A percentile compares a stretch with the other conserved stretches of the same genome.
These are phyloP conservation scores for Hawksworthiomyces lignivorus DNA, from an alignment of 2,329 filamentous ascomycete species.

Conservation along the genomic window DNA sequence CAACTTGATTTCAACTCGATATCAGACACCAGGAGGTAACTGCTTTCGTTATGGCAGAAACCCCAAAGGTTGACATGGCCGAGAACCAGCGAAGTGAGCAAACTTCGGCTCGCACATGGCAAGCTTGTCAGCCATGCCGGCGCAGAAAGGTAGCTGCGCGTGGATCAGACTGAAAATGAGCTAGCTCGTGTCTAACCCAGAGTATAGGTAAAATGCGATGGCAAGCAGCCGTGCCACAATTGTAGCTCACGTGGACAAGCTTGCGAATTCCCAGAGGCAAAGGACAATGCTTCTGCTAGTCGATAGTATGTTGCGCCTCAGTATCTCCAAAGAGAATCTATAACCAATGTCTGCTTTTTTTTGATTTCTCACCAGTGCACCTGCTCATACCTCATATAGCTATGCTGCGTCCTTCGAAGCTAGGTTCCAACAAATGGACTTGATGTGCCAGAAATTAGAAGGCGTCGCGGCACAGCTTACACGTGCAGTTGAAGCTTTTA, in stretches of 20 bases:
- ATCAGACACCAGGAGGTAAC: no score
- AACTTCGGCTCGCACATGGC: background rate
- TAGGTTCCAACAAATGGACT: slow-evolving; percentile 19
- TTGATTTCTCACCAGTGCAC: no score
- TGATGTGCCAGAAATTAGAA: slow-evolving; percentile 19
- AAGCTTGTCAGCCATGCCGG: background rate
- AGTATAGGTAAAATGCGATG: slow-evolving; percentile 21
- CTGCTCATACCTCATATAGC: slow-evolving; percentile 1
- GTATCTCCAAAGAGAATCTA: no score
- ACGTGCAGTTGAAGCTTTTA: background rate
- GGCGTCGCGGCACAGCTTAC: slow-evolving; percentile 7
- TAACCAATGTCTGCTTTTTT: background rate
- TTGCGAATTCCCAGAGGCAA: slow-evolving; percentile 17
- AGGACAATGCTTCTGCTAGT: slow-evolving; percentile 19
- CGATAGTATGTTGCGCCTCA: slow-evolving; percentile 11
- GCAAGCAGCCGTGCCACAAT: slow-evolving; percentile 19
- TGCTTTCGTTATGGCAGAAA: no score
- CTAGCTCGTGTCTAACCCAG: no score
- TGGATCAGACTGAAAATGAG: no score
- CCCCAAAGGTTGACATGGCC: background rate
- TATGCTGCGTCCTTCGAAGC: slow-evolving; percentile 18
- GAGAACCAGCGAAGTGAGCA: background rate
- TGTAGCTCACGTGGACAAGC: slow-evolving; percentile 17
- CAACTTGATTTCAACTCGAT: no score
- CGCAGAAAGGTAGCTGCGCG: background rate